Evolutionary conservation across 805 yeast species (phyloP).

Genomic region (Ogataea nonfermentans): DNA sequence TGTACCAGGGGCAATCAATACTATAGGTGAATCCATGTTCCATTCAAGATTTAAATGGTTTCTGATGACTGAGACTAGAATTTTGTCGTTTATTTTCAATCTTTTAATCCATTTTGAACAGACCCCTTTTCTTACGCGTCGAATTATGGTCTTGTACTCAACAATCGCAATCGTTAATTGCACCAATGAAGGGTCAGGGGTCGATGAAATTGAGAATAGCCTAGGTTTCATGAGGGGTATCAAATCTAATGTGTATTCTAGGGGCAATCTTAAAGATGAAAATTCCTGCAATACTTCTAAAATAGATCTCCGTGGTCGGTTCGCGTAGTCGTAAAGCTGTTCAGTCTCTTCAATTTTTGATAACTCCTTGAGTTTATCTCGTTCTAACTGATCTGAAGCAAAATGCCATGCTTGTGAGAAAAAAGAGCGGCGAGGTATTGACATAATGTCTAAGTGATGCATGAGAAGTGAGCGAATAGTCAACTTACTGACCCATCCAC

Average conservation of each 20-base stretch:
- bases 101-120: slow-evolving; percentile 74
- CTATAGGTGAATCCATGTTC: slow-evolving; percentile 41
- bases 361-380: slow-evolving; percentile 74
- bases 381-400: slow-evolving; percentile 69
- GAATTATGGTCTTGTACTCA: slow-evolving; percentile 77
- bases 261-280: slow-evolving; percentile 69
- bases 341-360: slow-evolving; percentile 69
- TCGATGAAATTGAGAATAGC: slow-evolving; percentile 79
- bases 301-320: slow-evolving; percentile 85
- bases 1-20: slow-evolving; percentile 90
- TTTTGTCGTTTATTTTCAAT: slow-evolving; percentile 44
- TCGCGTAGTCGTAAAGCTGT: slow-evolving; percentile 87
- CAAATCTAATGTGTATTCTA: slow-evolving; percentile 70
- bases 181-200: slow-evolving; percentile 39
- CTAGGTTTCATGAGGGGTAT: slow-evolving; percentile 81
- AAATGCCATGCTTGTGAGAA: slow-evolving; percentile 75
- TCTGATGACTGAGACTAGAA: slow-evolving; percentile 51
- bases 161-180: slow-evolving; percentile 84
- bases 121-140: slow-evolving; percentile 73
- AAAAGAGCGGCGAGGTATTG: slow-evolving; percentile 83
- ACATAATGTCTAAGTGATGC: slow-evolving; percentile 76
- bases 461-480: slow-evolving; percentile 73
- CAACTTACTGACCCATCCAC: slow-evolving; percentile 57
- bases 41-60: slow-evolving; percentile 40
- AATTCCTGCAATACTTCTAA: slow-evolving; percentile 84